phyloP scores from a whole-genome alignment of 495 filamentous ascomycete species.

The Parachaetomium inaequale region DNA sequence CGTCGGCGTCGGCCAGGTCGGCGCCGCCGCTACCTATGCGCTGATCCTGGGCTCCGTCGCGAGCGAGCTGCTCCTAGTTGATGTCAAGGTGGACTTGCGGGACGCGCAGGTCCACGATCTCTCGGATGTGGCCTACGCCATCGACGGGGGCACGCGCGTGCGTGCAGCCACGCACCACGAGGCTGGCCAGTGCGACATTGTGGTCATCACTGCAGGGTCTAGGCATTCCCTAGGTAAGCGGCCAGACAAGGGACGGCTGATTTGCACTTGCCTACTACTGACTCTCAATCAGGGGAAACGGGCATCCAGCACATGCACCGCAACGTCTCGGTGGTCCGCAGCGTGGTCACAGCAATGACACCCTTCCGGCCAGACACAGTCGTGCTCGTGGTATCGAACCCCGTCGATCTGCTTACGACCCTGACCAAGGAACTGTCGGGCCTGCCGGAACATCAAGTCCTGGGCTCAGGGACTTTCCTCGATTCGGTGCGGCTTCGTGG shows the following conservation, averaged over 20 bases:
- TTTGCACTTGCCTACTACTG: not conserved
- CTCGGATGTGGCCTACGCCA: constrained; percentile 38
- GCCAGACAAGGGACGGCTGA: not conserved
- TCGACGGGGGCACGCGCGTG: constrained; percentile 31
- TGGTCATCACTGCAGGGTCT: constrained; percentile 47
- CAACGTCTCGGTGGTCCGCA: constrained; percentile 41
- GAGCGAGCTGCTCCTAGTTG: constrained; percentile 43
- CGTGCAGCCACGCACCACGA: constrained; percentile 38
- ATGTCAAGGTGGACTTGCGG: constrained; percentile 35
- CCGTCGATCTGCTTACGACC: constrained; percentile 47
- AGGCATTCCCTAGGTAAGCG: constrained; percentile 35
- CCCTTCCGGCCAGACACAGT: constrained; percentile 40
- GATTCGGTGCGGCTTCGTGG: constrained; percentile 40
- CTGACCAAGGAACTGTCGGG: constrained; percentile 37
- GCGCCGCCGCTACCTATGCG: constrained; percentile 42
- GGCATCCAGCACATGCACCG: constrained; percentile 38
- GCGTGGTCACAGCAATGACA: constrained; percentile 35
- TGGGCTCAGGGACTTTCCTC: constrained; percentile 43
- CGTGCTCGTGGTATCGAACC: constrained; percentile 46
- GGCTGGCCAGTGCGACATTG: constrained; percentile 43
- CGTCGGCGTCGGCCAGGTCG: constrained; percentile 44
- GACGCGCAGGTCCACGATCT: constrained; percentile 48
- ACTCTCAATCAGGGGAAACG: constrained; percentile 34
- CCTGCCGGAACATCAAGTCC: constrained; percentile 37
- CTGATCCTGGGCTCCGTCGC: constrained; percentile 41